A percentile compares a stretch with the other conserved stretches of the same genome.
phyloP scores from a whole-genome alignment of 495 filamentous ascomycete species.

The Penicillium cinerascens region DNA sequence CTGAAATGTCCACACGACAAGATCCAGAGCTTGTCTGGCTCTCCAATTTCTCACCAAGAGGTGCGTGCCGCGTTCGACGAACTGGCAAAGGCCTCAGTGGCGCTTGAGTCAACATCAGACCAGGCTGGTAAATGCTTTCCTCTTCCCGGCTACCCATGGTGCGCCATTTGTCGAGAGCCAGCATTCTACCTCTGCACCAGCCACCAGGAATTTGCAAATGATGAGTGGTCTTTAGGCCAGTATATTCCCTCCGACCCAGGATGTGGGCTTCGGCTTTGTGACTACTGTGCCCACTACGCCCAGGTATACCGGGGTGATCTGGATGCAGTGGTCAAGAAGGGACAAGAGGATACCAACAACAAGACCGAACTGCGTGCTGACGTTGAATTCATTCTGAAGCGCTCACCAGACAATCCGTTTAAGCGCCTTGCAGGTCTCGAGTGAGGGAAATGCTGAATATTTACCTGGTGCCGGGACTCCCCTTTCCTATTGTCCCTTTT shows the following conservation, averaged over 20 bases:
- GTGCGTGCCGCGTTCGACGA: background rate
- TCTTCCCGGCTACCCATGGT: background rate
- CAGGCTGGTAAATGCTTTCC: background rate
- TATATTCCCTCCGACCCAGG: background rate
- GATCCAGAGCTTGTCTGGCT: background rate
- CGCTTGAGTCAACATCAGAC: background rate
- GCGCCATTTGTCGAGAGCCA: conserved; percentile 8
- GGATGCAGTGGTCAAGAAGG: background rate
- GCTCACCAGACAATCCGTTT: background rate
- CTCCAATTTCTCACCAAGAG: background rate
- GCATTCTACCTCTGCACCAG: conserved; percentile 2
- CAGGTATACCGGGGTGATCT: conserved; percentile 2
- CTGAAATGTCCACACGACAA: conserved; percentile 3
- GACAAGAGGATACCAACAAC: background rate
- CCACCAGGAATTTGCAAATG: background rate
- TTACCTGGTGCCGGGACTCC: background rate
- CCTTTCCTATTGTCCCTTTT: background rate
- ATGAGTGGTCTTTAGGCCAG: background rate
- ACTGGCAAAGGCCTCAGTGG: background rate
- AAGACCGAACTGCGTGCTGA: conserved; percentile 4
- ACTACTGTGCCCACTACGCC: background rate
- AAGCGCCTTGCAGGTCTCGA: background rate
- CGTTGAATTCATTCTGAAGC: conserved; percentile 3
- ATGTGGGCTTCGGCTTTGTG: conserved; percentile 9
- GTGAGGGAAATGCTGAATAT: background rate